Evolutionary conservation across 768 basidiomycete species (phyloP), one percentile per base, ranked within the genome.

Genomic region (Harrya chromipes): DNA sequence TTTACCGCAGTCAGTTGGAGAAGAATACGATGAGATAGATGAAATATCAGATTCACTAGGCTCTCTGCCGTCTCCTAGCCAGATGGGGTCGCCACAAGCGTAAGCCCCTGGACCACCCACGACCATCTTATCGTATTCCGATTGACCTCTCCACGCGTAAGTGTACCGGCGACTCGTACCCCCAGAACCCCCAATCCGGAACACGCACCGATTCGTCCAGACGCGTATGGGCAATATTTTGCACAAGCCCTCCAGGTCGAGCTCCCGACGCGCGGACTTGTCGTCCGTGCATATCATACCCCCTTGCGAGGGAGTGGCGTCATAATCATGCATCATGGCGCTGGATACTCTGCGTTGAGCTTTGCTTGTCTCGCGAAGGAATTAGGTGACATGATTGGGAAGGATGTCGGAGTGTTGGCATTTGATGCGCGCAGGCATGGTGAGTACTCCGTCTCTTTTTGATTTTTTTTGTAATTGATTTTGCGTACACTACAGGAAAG

Each of bases 251-350:
- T 86, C 3, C 85, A 92, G 59, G 85, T 97, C 38, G 65, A 77
- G 0, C 82, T 94, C 16, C 75, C 82, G 5, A 62, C 72, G 12
- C 73, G 83, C 7, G 73, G 73, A 17, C 79, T 91, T 5, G 83
- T 87, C 41, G 80, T 83, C 57, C 77, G 94, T 26, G 85, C 83
- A 10, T 97, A 97, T 69, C 89, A 94, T 64, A 87, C 90, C 0
- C 79, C 87, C 1, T 82, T 93, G 2, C 54, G 49, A 17, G 60
- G 56, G 0, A 76, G 74, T 16, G 84, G 87, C 0, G 82, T 95
- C 4, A 80, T 98, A 65, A 78, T 97, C 6, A 94, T 90, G 70
- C 94, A 97, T 60, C 95, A 99, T 58, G 97, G 97, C 1, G 95
- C 92, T 0, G 97, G 97, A 13, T 92, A 92, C 63, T 85, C 87